Evolutionary conservation across 306 rosid species (phyloP), one percentile per base, ranked within the genome.

Genomic region (Fragaria ananassa): DNA sequence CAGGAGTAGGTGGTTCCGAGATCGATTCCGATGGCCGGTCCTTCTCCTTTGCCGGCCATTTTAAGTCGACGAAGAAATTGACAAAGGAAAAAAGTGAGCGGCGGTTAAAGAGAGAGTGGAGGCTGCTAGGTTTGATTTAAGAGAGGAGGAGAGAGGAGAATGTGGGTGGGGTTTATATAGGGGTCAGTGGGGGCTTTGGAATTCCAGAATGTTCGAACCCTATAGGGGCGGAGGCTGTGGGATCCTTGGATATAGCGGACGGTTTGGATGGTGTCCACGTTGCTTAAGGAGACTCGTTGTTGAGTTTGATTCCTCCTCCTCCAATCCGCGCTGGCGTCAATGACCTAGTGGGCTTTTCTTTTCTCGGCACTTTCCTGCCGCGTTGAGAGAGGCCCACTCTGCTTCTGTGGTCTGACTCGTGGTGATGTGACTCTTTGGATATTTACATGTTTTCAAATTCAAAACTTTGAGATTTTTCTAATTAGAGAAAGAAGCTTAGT

Each of bases 41-140:
- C 93, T 74, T 85, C 93, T 56, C 93, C 93, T 64, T 89, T 89
- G 8, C 89, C 90, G 74, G 90, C 93, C 93, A 89, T 86, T 67
- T 60, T 74, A 4, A 8, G 25, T 17, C 23, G 31, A 56, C 23
- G 50, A 9, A 0, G 11, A 27, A 8, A 46, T 70, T 51, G 39
- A 68, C 8, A 10, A 2, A 1, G 56, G 72, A 31, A 6, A 25
- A 25, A 14, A 44, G 1, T 1, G 7, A 4, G 46, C 51, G 31
- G 8, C 2, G 0, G 9, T 1, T 14, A 29, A 15, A 49, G 4
- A 72, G 9, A 72, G 1, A 9, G 0, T 2, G 41, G 7, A 5
- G n/a, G 77, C 77, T 45, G 53, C 53, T 49, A 49, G n/a, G 41
- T 58, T 23, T 23, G 14, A 8, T 8, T 4, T 44, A 2, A 17